These are phyloP conservation scores for Stropharia rugosoannulata DNA, from an alignment of 768 basidiomycete species.

Conservation along the genomic window DNA sequence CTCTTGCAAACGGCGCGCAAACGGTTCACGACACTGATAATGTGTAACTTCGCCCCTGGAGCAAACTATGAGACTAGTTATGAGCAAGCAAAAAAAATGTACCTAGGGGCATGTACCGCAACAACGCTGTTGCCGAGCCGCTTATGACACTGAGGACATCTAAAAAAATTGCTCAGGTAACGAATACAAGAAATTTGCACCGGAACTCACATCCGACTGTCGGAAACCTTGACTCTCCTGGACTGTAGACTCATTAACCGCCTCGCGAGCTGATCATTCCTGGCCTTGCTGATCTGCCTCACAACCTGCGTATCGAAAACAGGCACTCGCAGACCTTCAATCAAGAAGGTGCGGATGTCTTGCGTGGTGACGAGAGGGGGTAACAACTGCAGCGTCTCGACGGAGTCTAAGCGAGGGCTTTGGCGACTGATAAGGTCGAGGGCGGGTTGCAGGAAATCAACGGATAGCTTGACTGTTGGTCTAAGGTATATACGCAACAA, in stretches of 20 bases:
- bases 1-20: too few species aligned
- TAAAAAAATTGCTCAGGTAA: conserved; percentile 28
- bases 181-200: conserved; percentile 8
- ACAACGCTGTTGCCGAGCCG: conserved; percentile 91
- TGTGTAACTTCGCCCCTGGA: conserved; percentile 93
- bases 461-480: conserved; percentile 51
- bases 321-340: conserved; percentile 65
- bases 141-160: conserved; percentile 96
- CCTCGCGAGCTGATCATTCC: conserved; percentile 74
- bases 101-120: conserved; percentile 89
- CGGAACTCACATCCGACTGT: conserved; percentile 81
- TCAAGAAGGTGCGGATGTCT: conserved; percentile 76
- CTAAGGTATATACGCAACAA: conserved; percentile 87
- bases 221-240: conserved; percentile 84
- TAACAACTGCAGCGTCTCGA: conserved; percentile 80
- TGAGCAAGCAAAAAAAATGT: neutral
- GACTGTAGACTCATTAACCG: conserved; percentile 75
- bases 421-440: conserved; percentile 87
- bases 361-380: conserved; percentile 88
- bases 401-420: conserved; percentile 75
- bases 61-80: neutral
- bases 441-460: conserved; percentile 75
- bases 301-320: conserved; percentile 70
- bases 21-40: conserved; percentile 64
- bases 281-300: conserved; percentile 68